Evolutionary conservation across 768 basidiomycete species (phyloP).

Genomic region (Leccinum pellstonianum): DNA sequence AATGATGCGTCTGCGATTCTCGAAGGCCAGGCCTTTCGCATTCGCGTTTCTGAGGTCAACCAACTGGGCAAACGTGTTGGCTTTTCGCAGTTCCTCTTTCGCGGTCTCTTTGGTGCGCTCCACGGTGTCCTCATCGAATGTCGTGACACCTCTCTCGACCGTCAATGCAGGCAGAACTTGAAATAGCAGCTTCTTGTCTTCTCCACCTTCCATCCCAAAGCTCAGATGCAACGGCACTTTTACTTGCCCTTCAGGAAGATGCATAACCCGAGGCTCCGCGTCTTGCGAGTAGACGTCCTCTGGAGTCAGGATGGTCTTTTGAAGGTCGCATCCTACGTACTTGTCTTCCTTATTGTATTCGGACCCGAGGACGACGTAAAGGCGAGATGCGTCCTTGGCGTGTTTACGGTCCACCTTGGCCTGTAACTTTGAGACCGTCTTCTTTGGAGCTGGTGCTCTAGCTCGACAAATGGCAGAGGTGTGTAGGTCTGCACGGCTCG

Average conservation of each 20-base stretch:
- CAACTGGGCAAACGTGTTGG: conserved; percentile 59
- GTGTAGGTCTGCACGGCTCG: conserved; percentile 45
- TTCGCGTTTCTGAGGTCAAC: conserved; percentile 88
- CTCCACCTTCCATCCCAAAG: conserved; percentile 57
- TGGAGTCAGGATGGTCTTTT: conserved; percentile 57
- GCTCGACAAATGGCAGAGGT: conserved; percentile 44
- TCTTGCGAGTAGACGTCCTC: conserved; percentile 38
- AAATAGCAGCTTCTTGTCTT: conserved; percentile 65
- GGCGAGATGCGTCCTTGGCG: conserved; percentile 43
- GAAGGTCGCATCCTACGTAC: conserved; percentile 69
- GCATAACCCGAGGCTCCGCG: conserved; percentile 24
- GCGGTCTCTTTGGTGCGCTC: conserved; percentile 27
- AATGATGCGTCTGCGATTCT: conserved; percentile 81
- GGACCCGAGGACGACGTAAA: conserved; percentile 74
- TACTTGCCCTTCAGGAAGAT: conserved; percentile 38
- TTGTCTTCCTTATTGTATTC: conserved; percentile 59
- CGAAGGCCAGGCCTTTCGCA: conserved; percentile 80
- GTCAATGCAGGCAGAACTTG: conserved; percentile 59
- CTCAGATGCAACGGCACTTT: conserved; percentile 52
- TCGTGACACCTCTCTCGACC: conserved; percentile 30
- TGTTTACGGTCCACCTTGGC: conserved; percentile 41
- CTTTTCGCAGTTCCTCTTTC: conserved; percentile 43
- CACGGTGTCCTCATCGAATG: conserved; percentile 19
- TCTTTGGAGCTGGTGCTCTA: conserved; percentile 36
- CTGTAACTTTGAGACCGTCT: conserved; percentile 46